A percentile compares a stretch with the other conserved stretches of the same genome.
Conservation (phyloP, 495 filamentous ascomycete species). For the Durotheca rogersii region DNA sequence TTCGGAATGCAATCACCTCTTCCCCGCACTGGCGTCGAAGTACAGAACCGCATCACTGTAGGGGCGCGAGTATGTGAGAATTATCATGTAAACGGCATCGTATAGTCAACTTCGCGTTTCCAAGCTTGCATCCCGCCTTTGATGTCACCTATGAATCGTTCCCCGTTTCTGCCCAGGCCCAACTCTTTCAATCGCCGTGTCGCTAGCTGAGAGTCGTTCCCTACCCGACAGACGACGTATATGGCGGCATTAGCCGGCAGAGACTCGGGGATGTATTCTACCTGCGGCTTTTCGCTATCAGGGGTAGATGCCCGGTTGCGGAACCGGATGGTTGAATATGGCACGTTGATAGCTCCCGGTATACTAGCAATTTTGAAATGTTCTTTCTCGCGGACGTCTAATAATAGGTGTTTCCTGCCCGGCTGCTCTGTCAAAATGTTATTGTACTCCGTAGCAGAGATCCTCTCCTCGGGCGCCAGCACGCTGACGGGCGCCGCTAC, state of each 20-base stretch:
- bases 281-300: slow-evolving; percentile 20
- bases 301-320: slow-evolving; percentile 24
- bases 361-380: slow-evolving; percentile 83
- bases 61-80: slow-evolving; percentile 48
- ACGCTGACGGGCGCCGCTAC: slow-evolving; percentile 48
- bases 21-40: slow-evolving; percentile 12
- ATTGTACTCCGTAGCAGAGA: slow-evolving; percentile 59
- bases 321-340: slow-evolving; percentile 60
- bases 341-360: slow-evolving; percentile 72
- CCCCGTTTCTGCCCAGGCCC: slow-evolving; percentile 57
- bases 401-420: slow-evolving; percentile 51
- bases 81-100: slow-evolving; percentile 64
- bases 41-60: slow-evolving; percentile 7
- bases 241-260: slow-evolving; percentile 48
- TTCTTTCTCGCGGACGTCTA: slow-evolving; percentile 81
- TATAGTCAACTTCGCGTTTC: slow-evolving; percentile 71
- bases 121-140: slow-evolving; percentile 81
- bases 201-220: slow-evolving; percentile 86
- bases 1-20: slow-evolving; percentile 32
- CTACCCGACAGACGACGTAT: slow-evolving; percentile 80
- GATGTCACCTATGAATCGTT: slow-evolving; percentile 71
- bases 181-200: slow-evolving; percentile 69
- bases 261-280: slow-evolving; percentile 48
- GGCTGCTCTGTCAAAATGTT: slow-evolving; percentile 30
- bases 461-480: slow-evolving; percentile 60